Conservation (phyloP, 371 early-diverging fungal genomes). For the Capniomyces stellatus region DNA sequence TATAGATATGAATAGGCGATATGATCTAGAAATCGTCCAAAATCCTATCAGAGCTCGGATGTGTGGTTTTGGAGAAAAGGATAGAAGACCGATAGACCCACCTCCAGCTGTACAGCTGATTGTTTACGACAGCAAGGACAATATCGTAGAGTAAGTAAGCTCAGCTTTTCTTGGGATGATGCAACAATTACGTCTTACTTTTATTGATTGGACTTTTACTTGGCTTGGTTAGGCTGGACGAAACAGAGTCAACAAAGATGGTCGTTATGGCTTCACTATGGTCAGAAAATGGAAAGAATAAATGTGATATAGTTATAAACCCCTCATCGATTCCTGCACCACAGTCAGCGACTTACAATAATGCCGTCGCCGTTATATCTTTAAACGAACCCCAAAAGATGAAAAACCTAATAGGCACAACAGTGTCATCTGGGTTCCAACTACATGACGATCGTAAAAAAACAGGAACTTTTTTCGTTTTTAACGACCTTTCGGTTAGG, state of each 20-base stretch:
- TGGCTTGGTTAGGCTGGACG: constrained; percentile 11
- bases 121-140: constrained; percentile 18
- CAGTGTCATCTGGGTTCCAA: constrained; percentile 44
- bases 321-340: constrained; percentile 30
- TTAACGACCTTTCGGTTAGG: constrained; percentile 30
- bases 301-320: constrained; percentile 34
- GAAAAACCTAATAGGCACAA: constrained; percentile 48
- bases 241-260: constrained; percentile 21
- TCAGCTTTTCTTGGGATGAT: not conserved
- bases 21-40: constrained; percentile 30
- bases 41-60: constrained; percentile 48
- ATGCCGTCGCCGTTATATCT: constrained; percentile 17
- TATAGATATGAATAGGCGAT: constrained; percentile 1
- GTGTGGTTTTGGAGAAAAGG: constrained; percentile 50
- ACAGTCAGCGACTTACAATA: constrained; percentile 15
- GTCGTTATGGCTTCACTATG: constrained; percentile 43
- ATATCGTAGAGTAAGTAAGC: constrained; percentile 9
- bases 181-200: too few species aligned
- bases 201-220: too few species aligned
- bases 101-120: constrained; percentile 42
- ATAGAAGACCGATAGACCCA: constrained; percentile 53
- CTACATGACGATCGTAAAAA: constrained; percentile 40
- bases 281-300: constrained; percentile 26
- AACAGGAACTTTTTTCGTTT: constrained; percentile 42
- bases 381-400: constrained; percentile 27